Evolutionary conservation across 129 eudicot species (phyloP).

Genomic region (Tanacetum coccineum): DNA sequence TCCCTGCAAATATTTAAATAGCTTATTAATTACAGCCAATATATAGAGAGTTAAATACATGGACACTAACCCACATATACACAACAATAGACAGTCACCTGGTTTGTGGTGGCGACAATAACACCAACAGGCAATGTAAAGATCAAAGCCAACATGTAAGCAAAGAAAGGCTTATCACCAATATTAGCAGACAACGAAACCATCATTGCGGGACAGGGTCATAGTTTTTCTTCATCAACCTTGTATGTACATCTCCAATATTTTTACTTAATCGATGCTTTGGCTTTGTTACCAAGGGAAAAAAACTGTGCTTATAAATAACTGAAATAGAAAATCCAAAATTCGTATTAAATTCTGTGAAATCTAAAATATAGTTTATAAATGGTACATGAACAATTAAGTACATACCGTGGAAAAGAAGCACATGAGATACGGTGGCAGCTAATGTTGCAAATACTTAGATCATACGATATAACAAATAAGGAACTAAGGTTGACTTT

Average conservation of each 20-base stretch:
- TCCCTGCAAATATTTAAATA: slow-evolving; percentile 26
- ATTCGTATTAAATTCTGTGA: neutral
- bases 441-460: slow-evolving; percentile 56
- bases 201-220: slow-evolving; percentile 61
- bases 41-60: too few relatives aligned
- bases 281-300: slow-evolving; percentile 40
- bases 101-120: slow-evolving; percentile 60
- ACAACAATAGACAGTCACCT: slow-evolving; percentile 22
- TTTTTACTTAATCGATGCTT: slow-evolving; percentile 17
- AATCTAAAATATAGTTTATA: too few relatives aligned
- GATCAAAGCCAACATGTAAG: slow-evolving; percentile 38
- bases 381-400: too few relatives aligned
- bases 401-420: slow-evolving; percentile 61
- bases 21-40: neutral
- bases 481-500: slow-evolving; percentile 47
- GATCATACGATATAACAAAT: slow-evolving; percentile 49
- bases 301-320: slow-evolving; percentile 21
- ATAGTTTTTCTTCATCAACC: slow-evolving; percentile 60
- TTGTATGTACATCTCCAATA: slow-evolving; percentile 46
- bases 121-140: slow-evolving; percentile 66
- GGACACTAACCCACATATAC: neutral
- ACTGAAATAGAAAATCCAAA: neutral
- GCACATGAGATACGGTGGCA: slow-evolving; percentile 57
- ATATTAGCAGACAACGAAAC: slow-evolving; percentile 37
- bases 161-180: slow-evolving; percentile 41